Conservation (phyloP, 176 grass and related monocot species). For the Eragrostis curvula region DNA sequence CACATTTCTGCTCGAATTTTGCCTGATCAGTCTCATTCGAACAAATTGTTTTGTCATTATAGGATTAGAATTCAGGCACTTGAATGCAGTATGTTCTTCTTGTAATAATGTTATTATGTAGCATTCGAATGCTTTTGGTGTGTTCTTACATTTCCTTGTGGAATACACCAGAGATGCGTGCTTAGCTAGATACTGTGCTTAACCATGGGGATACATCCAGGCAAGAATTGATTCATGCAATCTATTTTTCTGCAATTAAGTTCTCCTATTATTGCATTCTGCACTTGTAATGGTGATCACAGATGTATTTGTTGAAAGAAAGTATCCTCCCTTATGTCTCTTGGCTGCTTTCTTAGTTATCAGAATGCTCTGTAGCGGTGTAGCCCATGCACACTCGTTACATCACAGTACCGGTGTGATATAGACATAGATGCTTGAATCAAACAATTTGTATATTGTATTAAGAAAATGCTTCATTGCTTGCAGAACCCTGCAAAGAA, state of each 20-base stretch:
- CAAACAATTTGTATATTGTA: neutral
- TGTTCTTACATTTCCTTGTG: neutral
- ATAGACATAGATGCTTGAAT: neutral
- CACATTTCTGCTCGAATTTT: neutral
- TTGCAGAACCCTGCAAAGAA: slow-evolving; percentile 75
- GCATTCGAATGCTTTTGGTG: neutral
- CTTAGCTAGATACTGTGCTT: slow-evolving; percentile 1
- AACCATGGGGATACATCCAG: neutral
- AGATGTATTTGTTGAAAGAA: neutral
- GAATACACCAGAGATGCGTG: neutral
- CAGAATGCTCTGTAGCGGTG: neutral
- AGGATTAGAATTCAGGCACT: neutral
- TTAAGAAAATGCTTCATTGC: slow-evolving; percentile 16
- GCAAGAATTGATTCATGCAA: neutral
- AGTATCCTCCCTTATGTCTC: neutral
- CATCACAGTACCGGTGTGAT: neutral
- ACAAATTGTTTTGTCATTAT: neutral
- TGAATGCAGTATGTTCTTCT: neutral
- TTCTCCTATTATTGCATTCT: neutral
- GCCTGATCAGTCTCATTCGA: neutral
- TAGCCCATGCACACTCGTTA: neutral
- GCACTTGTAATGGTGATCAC: neutral
- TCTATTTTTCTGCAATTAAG: neutral
- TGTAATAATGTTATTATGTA: neutral
- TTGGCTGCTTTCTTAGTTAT: neutral